phyloP scores from a whole-genome alignment of 129 eudicot genomes.

The Silybum marianum region DNA sequence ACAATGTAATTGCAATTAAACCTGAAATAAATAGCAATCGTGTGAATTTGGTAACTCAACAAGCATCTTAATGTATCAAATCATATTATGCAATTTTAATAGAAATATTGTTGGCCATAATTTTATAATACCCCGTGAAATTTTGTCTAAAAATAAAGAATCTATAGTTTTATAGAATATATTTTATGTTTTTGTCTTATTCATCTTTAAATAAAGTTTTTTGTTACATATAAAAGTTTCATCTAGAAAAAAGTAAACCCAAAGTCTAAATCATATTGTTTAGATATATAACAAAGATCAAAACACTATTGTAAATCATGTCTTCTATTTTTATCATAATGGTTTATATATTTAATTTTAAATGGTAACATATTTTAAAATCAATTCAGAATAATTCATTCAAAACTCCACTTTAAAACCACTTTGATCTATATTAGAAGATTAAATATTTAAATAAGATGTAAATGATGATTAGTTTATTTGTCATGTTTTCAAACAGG shows the following conservation, averaged over 20 bases:
- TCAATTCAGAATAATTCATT: not conserved
- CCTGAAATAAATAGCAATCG: not conserved
- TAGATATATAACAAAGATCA: too few species aligned
- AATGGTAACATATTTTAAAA: not conserved
- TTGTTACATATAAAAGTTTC: not conserved
- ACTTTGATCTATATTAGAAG: not conserved
- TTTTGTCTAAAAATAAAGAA: not conserved
- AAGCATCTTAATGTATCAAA: not conserved
- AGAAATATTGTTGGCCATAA: not conserved
- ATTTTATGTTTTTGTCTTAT: not conserved
- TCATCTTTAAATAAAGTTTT: not conserved
- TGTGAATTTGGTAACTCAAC: slow-evolving; percentile 17
- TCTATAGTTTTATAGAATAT: not conserved
- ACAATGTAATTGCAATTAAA: not conserved
- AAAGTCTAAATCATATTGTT: too few species aligned
- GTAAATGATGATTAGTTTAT: not conserved
- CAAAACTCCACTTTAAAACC: not conserved
- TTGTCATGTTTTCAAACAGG: not conserved
- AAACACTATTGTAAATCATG: not conserved
- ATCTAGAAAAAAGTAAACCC: too few species aligned
- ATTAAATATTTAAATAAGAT: not conserved
- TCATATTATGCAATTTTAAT: not conserved
- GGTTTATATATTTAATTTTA: not conserved
- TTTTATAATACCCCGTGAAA: not conserved
- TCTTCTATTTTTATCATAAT: not conserved